These are phyloP conservation scores for Colletotrichum navitas DNA, from an alignment of 2,329 filamentous ascomycete species.

Conservation along the genomic window DNA sequence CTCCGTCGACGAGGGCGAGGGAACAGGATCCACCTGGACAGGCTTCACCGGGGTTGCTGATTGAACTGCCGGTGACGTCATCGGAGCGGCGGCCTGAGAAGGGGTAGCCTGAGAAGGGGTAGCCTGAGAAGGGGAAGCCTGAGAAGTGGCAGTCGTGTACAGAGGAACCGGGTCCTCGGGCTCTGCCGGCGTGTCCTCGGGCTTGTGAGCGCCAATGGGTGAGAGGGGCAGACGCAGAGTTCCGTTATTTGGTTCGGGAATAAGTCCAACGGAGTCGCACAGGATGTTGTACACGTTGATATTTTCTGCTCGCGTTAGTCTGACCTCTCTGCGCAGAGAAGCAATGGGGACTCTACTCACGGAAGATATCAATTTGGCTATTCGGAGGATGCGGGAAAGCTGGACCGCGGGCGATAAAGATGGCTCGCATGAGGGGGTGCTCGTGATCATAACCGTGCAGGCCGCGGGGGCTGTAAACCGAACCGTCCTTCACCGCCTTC, in stretches of 20 bases:
- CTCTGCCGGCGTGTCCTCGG: slow-evolving; percentile 61
- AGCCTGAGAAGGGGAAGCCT: slow-evolving; percentile 28
- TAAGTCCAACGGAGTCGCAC: slow-evolving; percentile 85
- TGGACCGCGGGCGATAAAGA: slow-evolving; percentile 92
- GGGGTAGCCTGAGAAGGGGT: slow-evolving; percentile 34
- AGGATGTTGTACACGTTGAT: slow-evolving; percentile 95
- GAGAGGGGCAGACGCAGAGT: slow-evolving; percentile 80
- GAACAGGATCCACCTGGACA: slow-evolving; percentile 44
- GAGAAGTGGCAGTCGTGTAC: slow-evolving; percentile 41
- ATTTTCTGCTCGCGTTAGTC: slow-evolving; percentile 74
- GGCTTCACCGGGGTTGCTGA: slow-evolving; percentile 41
- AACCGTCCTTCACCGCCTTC: slow-evolving; percentile 72
- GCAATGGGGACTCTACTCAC: slow-evolving; percentile 66
- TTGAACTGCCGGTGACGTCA: slow-evolving; percentile 27
- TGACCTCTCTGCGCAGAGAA: neutral
- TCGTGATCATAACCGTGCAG: slow-evolving; percentile 96
- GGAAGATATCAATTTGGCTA: slow-evolving; percentile 83
- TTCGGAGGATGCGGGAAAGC: slow-evolving; percentile 90
- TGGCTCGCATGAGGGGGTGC: slow-evolving; percentile 94
- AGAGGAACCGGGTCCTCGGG: slow-evolving; percentile 64
- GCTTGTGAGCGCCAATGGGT: slow-evolving; percentile 71
- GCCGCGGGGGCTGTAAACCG: slow-evolving; percentile 83
- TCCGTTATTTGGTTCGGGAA: slow-evolving; percentile 85
- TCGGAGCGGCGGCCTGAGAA: slow-evolving; percentile 30
- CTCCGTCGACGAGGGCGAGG: slow-evolving; percentile 42